phyloP scores from a whole-genome alignment of 2,329 filamentous ascomycete species.

The Ceratocystis colombiana region DNA sequence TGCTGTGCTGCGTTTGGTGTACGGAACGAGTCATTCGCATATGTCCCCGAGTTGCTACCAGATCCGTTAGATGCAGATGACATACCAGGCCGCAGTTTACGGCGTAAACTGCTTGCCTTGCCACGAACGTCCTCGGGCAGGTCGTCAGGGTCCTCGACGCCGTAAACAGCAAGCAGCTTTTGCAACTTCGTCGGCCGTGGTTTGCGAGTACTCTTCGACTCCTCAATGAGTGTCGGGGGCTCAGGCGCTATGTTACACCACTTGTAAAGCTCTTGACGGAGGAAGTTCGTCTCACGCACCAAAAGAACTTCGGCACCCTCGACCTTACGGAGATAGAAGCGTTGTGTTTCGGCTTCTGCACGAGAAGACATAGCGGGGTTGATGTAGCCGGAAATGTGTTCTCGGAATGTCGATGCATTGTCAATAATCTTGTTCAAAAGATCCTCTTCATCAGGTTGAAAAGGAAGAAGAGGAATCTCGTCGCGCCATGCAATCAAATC shows the following conservation, averaged over 20 bases:
- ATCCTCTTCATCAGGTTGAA: conserved; percentile 92
- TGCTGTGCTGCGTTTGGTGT: conserved; percentile 27
- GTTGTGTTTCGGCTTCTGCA: conserved; percentile 40
- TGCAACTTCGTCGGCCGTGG: conserved; percentile 93
- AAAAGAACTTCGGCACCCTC: conserved; percentile 92
- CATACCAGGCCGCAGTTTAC: conserved; percentile 56
- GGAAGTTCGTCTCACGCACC: conserved; percentile 91
- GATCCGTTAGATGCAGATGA: conserved; percentile 20
- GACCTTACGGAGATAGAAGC: conserved; percentile 94
- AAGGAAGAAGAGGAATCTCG: conserved; percentile 70
- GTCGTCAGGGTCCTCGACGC: conserved; percentile 82
- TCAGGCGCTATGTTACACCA: conserved; percentile 84
- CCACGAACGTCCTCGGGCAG: conserved; percentile 72
- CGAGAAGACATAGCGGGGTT: conserved; percentile 65
- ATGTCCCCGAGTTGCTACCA: conserved; percentile 23
- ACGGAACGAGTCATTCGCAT: conserved; percentile 27
- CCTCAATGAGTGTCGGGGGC: conserved; percentile 73
- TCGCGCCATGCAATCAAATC: conserved; percentile 76
- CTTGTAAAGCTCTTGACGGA: conserved; percentile 88
- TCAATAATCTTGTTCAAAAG: conserved; percentile 77
- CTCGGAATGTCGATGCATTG: conserved; percentile 72
- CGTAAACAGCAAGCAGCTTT: conserved; percentile 81
- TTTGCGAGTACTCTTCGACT: conserved; percentile 85
- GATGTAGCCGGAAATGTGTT: conserved; percentile 69
- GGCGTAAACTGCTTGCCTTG: conserved; percentile 63